Percentiles rank a stretch among this genome's conserved stretches.
These are phyloP conservation scores for Halenospora varia DNA, from an alignment of 495 filamentous ascomycete genomes.

Conservation along the genomic window DNA sequence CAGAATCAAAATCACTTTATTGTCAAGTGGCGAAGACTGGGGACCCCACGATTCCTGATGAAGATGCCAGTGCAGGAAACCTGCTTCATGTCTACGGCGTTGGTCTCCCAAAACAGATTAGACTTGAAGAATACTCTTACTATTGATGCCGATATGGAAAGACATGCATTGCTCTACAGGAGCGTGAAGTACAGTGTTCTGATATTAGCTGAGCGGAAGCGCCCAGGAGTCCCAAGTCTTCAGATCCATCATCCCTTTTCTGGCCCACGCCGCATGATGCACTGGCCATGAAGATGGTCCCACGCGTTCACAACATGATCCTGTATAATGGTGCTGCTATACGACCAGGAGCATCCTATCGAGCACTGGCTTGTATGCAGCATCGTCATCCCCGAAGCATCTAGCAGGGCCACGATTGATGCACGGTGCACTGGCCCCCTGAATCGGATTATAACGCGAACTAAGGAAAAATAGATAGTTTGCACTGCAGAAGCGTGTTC, in stretches of 20 bases:
- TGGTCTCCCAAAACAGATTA: neutral
- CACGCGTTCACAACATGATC: neutral
- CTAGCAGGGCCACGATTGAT: neutral
- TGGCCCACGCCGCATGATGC: neutral
- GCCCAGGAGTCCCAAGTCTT: neutral
- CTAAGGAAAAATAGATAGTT: neutral
- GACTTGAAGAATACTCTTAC: neutral
- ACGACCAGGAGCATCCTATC: neutral
- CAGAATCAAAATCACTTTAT: neutral
- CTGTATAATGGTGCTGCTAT: neutral
- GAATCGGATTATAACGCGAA: neutral
- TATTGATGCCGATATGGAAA: neutral
- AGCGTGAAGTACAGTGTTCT: neutral
- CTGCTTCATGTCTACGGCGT: neutral
- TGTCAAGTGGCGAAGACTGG: conserved; percentile 2
- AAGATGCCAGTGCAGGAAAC: neutral
- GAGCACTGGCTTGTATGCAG: neutral
- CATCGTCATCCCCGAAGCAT: too few species aligned
- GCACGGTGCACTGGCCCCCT: neutral
- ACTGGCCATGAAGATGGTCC: neutral
- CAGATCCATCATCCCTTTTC: neutral
- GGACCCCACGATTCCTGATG: conserved; percentile 4
- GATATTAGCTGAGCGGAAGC: neutral
- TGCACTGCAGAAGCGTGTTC: neutral
- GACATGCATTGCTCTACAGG: neutral